These are phyloP conservation scores for Fusarium nelsonii DNA, from an alignment of 2,329 filamentous ascomycete genomes.

Conservation along the genomic window DNA sequence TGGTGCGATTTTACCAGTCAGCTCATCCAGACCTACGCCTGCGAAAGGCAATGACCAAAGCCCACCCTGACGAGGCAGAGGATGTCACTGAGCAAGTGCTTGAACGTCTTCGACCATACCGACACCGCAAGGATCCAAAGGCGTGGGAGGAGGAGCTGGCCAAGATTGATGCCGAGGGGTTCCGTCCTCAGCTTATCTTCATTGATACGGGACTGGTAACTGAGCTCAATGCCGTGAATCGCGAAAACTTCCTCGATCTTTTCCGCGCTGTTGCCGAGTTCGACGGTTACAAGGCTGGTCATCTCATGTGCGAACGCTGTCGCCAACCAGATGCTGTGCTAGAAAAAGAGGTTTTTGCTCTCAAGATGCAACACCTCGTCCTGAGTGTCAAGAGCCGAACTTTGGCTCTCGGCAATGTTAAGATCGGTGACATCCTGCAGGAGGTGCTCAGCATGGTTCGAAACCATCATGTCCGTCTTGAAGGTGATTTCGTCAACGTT, in stretches of 20 bases:
- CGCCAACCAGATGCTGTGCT: slow-evolving; percentile 91
- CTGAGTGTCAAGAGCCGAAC: slow-evolving; percentile 90
- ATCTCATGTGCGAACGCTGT: slow-evolving; percentile 96
- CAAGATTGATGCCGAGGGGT: slow-evolving; percentile 87
- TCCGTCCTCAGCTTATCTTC: slow-evolving; percentile 93
- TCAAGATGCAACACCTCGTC: slow-evolving; percentile 97
- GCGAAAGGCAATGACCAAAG: slow-evolving; percentile 47
- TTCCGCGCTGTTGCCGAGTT: slow-evolving; percentile 98
- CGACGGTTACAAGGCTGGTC: slow-evolving; percentile 93
- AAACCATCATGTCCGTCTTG: slow-evolving; percentile 89
- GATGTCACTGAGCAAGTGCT: slow-evolving; percentile 93
- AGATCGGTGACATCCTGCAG: slow-evolving; percentile 94
- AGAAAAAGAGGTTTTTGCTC: slow-evolving; percentile 88
- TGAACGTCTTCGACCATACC: slow-evolving; percentile 79
- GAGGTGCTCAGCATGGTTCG: slow-evolving; percentile 93
- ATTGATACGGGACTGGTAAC: slow-evolving; percentile 97
- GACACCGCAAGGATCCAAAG: slow-evolving; percentile 68
- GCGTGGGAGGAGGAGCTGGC: slow-evolving; percentile 81
- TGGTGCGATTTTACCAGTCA: slow-evolving; percentile 97
- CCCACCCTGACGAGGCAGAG: slow-evolving; percentile 63
- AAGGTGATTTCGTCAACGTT: slow-evolving; percentile 98
- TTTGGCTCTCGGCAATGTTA: slow-evolving; percentile 91
- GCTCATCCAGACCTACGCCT: slow-evolving; percentile 73
- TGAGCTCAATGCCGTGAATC: slow-evolving; percentile 87
- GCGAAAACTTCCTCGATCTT: slow-evolving; percentile 91